Evolutionary conservation across 1,139 yeast genomes (phyloP), one percentile per base, ranked within the genome.

Genomic region (Blastobotrys indianensis): DNA sequence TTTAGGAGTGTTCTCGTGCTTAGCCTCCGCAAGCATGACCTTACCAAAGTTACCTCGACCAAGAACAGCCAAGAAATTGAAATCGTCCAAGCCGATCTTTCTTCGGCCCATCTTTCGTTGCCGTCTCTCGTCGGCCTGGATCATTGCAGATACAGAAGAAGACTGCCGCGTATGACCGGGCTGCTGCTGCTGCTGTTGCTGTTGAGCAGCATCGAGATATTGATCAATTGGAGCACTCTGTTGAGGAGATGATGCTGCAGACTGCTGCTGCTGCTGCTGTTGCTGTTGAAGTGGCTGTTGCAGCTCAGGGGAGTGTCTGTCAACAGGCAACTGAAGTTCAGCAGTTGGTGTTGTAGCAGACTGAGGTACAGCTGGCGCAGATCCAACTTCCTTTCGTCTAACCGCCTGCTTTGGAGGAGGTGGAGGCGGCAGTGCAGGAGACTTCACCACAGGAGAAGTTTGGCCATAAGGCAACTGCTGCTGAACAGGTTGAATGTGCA

Each of bases 21-120:
- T 81, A 15, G 95, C 85, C 68, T 88, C 95, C 2, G 97, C 97
- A 55, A 92, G 75, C 90, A 92, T 86, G 48, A 92, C 97, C 63
- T 92, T 92, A 68, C 98, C 98, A 64, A 92, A 92, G 64, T 92
- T 92, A 68, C 97, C 98, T 63, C 88, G 90, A 62, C 98, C 98
- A 54, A 92, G 74, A 7, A 92, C 98, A 9, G 97, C 94, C 60
- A 92, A 70, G 60, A 92, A 84, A 60, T 86, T 85, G 73, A 90
- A 92, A 67, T 92, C 97, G 64, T 92, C 97, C 54, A 92, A 75
- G 0, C 97, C 97, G 49, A 90, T 83, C 68, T 87, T 87, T 60
- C 85, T 77, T 39, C 61, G 54, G 25, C 25, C 25, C 25, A 20
- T 20, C 25, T 20, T 20, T 5, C 57, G 47, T 32, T 55, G 54